Base-by-base conservation (phyloP, 345 rosid genomes). In the Dipteronia sinensis region DNA sequence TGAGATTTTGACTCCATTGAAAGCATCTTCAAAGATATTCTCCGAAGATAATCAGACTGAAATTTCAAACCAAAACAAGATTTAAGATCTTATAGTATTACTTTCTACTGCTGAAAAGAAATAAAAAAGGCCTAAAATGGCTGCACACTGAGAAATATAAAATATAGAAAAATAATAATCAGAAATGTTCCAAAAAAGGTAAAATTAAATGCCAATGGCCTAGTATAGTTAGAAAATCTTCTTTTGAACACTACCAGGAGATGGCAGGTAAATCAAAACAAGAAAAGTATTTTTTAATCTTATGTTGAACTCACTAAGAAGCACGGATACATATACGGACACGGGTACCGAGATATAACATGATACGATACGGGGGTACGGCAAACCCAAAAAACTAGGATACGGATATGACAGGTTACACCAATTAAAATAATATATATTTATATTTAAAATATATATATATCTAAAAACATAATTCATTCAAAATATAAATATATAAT, bases 21-120 rank as follows among this genome's bases (percentile, higher is more conserved):
- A 71, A 92, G 88, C 98, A 95, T 89, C 91, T 93, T 93, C 90
- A 89, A 59, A 22, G 97, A 92, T 86, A 95, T 93, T 79, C 86
- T 93, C 85, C 88, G 87, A 51, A 95, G 81, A 86, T 93, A 95
- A 78, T 95, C 98, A 8, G 89, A 59, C 98, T 95, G 87, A 65
- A 88, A 82, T 20, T 38, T 64, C 8, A 75, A 27, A 65, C 25
- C 38, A 77, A 42, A 10, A 70, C 75, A 80, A 55, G 70, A 69
- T 44, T 29, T 25, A 10, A 58, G 11, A 23, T 38, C 29, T 12
- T 46, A 27, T 0, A 10, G 11, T 10, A 47, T 17, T 29, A 29
- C 27, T 55, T 49, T 31, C n/a, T 2, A 27, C 56, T 42, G 64
- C 27, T 11, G 46, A 42, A 42, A 51, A 13, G 11, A 58, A 62